Evolutionary conservation across 2,329 filamentous ascomycete species (phyloP), one percentile per base, ranked within the genome.

Genomic region (Sporothrix humicola): DNA sequence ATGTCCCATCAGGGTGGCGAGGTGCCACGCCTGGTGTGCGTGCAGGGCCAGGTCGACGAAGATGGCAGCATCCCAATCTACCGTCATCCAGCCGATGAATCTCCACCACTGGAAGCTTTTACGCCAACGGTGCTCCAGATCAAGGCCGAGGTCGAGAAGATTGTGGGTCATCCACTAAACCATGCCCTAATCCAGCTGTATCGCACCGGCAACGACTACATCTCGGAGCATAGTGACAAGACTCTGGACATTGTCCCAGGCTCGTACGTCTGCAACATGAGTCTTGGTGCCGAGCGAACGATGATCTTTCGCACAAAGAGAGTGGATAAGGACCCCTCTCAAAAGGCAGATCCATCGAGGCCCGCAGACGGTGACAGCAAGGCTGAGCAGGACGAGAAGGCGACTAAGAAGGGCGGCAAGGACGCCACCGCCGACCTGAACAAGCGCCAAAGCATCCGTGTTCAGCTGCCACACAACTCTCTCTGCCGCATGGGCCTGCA

Each of bases 141-240:
- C 74, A 90, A 91, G 74, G 81, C 83, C 15, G 87, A 87, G 72
- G 91, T 94, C 0, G 93, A 97, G 80, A 85, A 87, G 73, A 84
- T 89, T 17, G 86, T 97, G 1, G 92, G 93, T 0, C 96, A 98
- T 78, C 84, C 88, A 0, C 83, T 99, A 58, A 99, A 99, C 79
- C 96, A 99, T 80, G 95, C 91, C 0, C 84, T 99, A 66, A 97
- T 99, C 63, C 96, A 99, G 79, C 88, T 94, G 73, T 99, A 99
- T 79, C 93, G 96, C n/a, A 87, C 88, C 77, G 93, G 95, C 2
- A 90, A 89, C 66, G 96, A 99, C 82, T 94, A 94, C 80, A 99
- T 99, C 75, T 96, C 93, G 0, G 96, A 99, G 80, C 96, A 99
- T 79, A 97, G 94, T 54, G 96, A 99, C 81, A 99, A 99, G 83